Evolutionary conservation across 169 alveolate species (phyloP), one percentile per base, ranked within the genome.

Genomic region (Cystoisospora suis): DNA sequence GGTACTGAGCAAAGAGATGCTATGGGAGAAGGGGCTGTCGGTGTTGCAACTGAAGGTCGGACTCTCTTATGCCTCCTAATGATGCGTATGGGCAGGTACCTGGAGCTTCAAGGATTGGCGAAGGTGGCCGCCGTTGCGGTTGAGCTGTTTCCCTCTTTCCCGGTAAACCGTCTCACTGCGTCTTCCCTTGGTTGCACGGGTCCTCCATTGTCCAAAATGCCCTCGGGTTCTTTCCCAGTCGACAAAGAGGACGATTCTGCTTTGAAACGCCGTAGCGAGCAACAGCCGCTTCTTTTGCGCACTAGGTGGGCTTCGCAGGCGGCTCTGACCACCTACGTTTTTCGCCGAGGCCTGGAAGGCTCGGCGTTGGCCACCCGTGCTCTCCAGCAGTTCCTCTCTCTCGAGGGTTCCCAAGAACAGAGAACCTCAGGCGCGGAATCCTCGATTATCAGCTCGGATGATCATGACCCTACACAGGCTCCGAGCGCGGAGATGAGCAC

Each of bases 71-170:
- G 83, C 2, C 75, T 87, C 46, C 79, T 87, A 77, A 46, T 42
- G 44, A 61, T 77, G 70, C 91, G 79, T 69, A 72, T 87, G 32
- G 91, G 91, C 5, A 75, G 91, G n/a, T 20, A 38, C 36, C 91
- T 87, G 49, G 87, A 72, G 61, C 86, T 45, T 7, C 34, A 29
- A 27, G 91, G 91, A 7, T 80, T 87, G 12, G 42, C 75, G 17
- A 87, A 87, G 47, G 44, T 87, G 7, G 87, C 80, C 17, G 91
- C 91, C 9, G 58, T 87, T 1, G 91, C 87, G 29, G 45, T 46
- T 9, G 91, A 87, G 80, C 80, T 87, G 23, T 75, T 72, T 29
- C 91, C 91, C 45, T 72, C 81, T n/a, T 59, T 87, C 12, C 44
- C 81, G 20, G 70, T 81, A 5, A 59, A 72, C 77, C 72, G 87